Conservation (phyloP, 169 alveolate genomes). For the Neospora caninum region DNA sequence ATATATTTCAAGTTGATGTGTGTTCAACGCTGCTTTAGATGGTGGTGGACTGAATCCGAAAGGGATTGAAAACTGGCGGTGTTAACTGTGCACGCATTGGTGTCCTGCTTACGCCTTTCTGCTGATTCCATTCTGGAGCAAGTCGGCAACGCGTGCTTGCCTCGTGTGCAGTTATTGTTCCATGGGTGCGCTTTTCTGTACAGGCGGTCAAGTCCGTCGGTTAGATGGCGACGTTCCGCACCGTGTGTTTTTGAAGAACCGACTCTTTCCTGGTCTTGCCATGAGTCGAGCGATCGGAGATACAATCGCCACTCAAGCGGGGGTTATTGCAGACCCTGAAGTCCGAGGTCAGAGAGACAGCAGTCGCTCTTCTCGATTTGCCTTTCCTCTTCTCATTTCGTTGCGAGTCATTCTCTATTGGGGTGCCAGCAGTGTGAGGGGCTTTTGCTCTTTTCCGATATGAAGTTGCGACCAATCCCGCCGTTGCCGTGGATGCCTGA, state of each 20-base stretch:
- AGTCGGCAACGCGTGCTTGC: too few species aligned
- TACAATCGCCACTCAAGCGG: conserved; percentile 83
- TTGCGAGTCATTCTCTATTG: too few species aligned
- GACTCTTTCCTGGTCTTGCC: conserved; percentile 88
- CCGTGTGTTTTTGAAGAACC: conserved; percentile 84
- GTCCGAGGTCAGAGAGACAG: conserved; percentile 57
- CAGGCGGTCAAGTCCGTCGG: conserved; percentile 87
- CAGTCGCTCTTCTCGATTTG: not conserved
- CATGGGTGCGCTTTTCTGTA: not conserved
- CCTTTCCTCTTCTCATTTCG: not conserved
- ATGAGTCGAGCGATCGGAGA: conserved; percentile 94
- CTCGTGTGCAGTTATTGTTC: too few species aligned
- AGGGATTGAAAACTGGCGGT: too few species aligned
- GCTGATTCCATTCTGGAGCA: too few species aligned
- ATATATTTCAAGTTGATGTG: not conserved
- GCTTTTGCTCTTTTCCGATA: too few species aligned
- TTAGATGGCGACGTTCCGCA: conserved; percentile 81
- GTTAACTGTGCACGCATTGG: too few species aligned
- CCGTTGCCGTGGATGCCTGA: too few species aligned
- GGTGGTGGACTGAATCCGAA: too few species aligned
- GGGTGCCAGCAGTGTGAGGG: too few species aligned
- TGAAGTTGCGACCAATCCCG: too few species aligned
- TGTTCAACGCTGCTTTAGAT: not conserved
- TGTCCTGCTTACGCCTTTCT: too few species aligned
- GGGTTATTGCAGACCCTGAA: conserved; percentile 89